These are phyloP conservation scores for Vitis cinerea DNA, from an alignment of 164 flowering plant species.

Conservation along the genomic window DNA sequence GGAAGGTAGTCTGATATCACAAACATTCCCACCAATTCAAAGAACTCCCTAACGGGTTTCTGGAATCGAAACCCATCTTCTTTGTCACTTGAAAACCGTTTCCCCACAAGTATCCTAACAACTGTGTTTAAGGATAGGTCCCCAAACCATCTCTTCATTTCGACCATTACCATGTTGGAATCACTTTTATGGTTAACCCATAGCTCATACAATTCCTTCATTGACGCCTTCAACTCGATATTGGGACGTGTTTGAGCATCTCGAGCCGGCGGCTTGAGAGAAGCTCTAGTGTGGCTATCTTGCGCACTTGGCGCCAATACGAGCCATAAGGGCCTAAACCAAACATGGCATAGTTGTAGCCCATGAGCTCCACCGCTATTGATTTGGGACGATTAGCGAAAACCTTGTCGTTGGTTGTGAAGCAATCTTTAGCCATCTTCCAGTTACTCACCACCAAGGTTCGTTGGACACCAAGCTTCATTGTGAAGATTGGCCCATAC, in stretches of 20 bases:
- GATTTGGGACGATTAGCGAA: no score
- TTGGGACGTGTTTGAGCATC: neutral
- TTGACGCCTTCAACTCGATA: neutral
- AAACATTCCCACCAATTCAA: neutral
- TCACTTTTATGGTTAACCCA: neutral
- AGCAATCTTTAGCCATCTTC: neutral
- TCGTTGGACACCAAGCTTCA: neutral
- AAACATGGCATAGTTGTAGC: no score
- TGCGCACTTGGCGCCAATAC: no score
- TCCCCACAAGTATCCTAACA: constrained; percentile 8
- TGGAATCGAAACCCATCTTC: neutral
- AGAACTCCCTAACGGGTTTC: neutral
- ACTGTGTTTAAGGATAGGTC: neutral
- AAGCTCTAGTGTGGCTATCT: neutral
- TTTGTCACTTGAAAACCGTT: neutral
- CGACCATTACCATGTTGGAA: constrained; percentile 1
- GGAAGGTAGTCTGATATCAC: constrained; percentile 11
- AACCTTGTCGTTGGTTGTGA: neutral
- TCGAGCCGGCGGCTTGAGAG: neutral
- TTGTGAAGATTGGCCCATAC: neutral
- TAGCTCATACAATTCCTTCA: neutral
- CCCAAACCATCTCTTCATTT: constrained; percentile 13
- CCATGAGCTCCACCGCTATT: no score
- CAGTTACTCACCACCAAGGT: neutral
- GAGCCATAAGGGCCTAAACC: no score